These are phyloP conservation scores for Asterophora parasitica DNA, from an alignment of 768 basidiomycete genomes.

Conservation along the genomic window DNA sequence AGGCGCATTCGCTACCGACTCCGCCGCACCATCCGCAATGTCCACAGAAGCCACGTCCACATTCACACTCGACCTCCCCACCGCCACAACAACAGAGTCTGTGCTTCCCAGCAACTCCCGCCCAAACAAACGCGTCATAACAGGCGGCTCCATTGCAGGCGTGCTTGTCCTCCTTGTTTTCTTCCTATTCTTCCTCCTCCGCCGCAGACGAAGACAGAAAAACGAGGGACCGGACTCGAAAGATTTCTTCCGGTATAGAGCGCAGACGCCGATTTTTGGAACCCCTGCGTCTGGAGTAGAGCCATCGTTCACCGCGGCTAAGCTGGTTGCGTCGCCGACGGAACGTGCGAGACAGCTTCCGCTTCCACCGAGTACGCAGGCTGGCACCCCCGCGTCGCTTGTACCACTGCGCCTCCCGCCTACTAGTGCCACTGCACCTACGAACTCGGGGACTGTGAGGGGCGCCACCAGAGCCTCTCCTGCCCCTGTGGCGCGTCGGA, in stretches of 20 bases:
- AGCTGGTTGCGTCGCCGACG: not conserved
- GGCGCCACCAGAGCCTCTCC: no score
- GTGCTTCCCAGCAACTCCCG: not conserved
- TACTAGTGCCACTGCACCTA: not conserved
- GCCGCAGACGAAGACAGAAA: conserved; percentile 8
- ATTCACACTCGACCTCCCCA: not conserved
- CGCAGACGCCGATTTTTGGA: conserved; percentile 3
- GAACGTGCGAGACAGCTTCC: not conserved
- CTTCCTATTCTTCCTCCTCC: conserved; percentile 8
- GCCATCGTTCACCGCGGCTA: not conserved
- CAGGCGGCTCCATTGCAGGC: conserved; percentile 22
- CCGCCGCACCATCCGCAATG: conserved; percentile 9
- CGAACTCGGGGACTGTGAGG: not conserved
- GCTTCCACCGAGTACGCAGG: not conserved
- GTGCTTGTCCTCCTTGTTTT: conserved; percentile 11
- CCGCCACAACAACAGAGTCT: not conserved
- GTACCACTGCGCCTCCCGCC: not conserved
- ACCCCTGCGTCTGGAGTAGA: not conserved
- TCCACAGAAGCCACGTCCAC: conserved; percentile 4
- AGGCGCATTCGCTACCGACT: conserved; percentile 29
- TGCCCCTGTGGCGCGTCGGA: no score
- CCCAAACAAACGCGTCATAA: conserved; percentile 10
- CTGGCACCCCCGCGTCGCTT: conserved; percentile 1
- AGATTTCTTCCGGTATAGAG: conserved; percentile 16
- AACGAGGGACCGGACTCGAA: conserved; percentile 5